Conservation (phyloP, 495 filamentous ascomycete genomes). For the Cercophora sp. region DNA sequence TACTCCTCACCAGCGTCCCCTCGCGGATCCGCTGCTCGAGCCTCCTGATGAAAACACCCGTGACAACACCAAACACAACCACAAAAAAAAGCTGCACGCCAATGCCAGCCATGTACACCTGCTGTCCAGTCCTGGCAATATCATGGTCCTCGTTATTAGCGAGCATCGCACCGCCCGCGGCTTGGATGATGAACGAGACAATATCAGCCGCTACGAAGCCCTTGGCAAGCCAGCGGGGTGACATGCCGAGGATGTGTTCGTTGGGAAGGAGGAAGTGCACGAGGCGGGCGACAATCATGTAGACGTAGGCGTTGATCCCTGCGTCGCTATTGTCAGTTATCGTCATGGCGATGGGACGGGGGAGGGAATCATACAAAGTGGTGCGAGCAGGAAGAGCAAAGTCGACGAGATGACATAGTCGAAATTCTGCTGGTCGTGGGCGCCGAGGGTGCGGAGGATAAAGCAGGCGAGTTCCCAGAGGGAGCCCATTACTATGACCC, state of each 20-base stretch:
- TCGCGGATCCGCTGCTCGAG: background rate
- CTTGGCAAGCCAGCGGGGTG: slow-evolving; percentile 44
- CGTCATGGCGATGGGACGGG: background rate
- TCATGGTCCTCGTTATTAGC: slow-evolving; percentile 11
- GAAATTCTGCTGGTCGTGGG: slow-evolving; percentile 20
- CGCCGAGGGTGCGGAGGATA: slow-evolving; percentile 20
- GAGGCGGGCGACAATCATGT: slow-evolving; percentile 50
- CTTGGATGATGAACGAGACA: slow-evolving; percentile 58
- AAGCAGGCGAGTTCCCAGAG: slow-evolving; percentile 44
- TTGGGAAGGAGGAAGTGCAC: slow-evolving; percentile 52
- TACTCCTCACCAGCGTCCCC: slow-evolving; percentile 7
- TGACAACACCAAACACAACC: slow-evolving; percentile 43
- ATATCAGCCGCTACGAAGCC: slow-evolving; percentile 62
- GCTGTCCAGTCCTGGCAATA: slow-evolving; percentile 36
- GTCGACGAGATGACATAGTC: slow-evolving; percentile 6
- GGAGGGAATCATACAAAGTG: slow-evolving; percentile 13
- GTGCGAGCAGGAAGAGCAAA: slow-evolving; percentile 19
- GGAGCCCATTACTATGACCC: slow-evolving; percentile 48
- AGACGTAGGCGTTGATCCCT: slow-evolving; percentile 22
- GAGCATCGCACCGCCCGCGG: slow-evolving; percentile 45
- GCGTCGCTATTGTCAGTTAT: background rate
- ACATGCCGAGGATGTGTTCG: slow-evolving; percentile 42
- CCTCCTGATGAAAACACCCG: slow-evolving; percentile 35
- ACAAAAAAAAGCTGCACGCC: slow-evolving; percentile 59
- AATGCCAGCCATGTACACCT: slow-evolving; percentile 60